Evolutionary conservation across 352 stramenopile species (phyloP).

Genomic region (Phytophthora rubi): DNA sequence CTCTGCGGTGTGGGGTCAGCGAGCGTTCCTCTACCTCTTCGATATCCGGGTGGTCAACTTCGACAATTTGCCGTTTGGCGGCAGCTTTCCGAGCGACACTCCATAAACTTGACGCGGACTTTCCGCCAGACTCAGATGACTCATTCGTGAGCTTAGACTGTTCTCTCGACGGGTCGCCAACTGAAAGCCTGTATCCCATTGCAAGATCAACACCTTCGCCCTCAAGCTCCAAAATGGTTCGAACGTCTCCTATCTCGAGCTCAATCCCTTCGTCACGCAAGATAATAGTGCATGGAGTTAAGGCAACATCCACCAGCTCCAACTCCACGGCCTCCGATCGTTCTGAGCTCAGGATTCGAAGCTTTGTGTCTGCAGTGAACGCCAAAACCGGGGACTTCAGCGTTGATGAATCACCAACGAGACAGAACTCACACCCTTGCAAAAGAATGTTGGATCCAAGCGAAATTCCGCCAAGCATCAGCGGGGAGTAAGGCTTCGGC

Average conservation of each 20-base stretch:
- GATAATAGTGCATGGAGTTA: slow-evolving; percentile 77
- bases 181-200: slow-evolving; percentile 70
- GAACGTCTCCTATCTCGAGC: slow-evolving; percentile 71
- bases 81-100: slow-evolving; percentile 57
- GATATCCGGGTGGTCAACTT: slow-evolving; percentile 63
- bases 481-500: slow-evolving; percentile 70
- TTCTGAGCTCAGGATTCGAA: slow-evolving; percentile 66
- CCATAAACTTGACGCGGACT: slow-evolving; percentile 61
- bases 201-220: slow-evolving; percentile 86
- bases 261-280: slow-evolving; percentile 74
- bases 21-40: slow-evolving; percentile 42
- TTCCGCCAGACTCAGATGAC: slow-evolving; percentile 18
- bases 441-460: slow-evolving; percentile 62
- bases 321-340: slow-evolving; percentile 76
- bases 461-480: slow-evolving; percentile 64
- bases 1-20: slow-evolving; percentile 28
- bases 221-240: slow-evolving; percentile 86
- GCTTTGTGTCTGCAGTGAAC: slow-evolving; percentile 78
- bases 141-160: slow-evolving; percentile 26
- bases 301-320: slow-evolving; percentile 79
- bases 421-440: slow-evolving; percentile 72
- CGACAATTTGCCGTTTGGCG: slow-evolving; percentile 63
- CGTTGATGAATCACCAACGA: slow-evolving; percentile 76
- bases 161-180: slow-evolving; percentile 46
- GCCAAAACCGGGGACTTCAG: slow-evolving; percentile 80